Conservation (phyloP, 192 early-diverging fungal species). For the Coemansia sp. region DNA sequence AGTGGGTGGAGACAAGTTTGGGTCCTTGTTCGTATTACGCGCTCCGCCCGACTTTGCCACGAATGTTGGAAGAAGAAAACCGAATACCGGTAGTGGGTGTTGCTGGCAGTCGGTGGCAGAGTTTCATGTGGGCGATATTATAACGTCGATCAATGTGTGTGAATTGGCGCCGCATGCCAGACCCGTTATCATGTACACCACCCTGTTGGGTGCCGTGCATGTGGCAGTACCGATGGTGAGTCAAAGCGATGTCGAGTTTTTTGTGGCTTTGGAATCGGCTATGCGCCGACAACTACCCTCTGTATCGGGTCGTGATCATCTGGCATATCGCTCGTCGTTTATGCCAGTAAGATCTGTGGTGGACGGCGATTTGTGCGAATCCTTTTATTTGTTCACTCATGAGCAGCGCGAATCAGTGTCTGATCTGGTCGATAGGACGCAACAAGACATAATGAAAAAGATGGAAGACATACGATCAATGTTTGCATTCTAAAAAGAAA, state of each 20-base stretch:
- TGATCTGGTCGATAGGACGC: constrained; percentile 84
- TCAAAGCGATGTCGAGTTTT: constrained; percentile 92
- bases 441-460: constrained; percentile 87
- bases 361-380: constrained; percentile 96
- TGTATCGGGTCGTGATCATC: constrained; percentile 86
- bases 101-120: constrained; percentile 71
- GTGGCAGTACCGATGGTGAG: constrained; percentile 86
- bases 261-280: constrained; percentile 89
- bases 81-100: too few species aligned
- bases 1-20: constrained; percentile 96
- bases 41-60: neutral
- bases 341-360: constrained; percentile 72
- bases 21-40: constrained; percentile 84
- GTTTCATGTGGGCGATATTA: constrained; percentile 87
- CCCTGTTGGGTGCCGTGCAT: constrained; percentile 83
- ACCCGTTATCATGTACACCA: constrained; percentile 87
- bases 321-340: constrained; percentile 80
- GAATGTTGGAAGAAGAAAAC: too few species aligned
- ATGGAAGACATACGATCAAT: constrained; percentile 86
- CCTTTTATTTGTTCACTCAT: constrained; percentile 49
- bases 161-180: constrained; percentile 83
- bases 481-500: constrained; percentile 50
- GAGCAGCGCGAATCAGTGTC: constrained; percentile 61
- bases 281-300: constrained; percentile 82
- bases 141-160: constrained; percentile 80